A percentile compares a stretch with the other conserved stretches of the same genome.
These are phyloP conservation scores for Acacia confusa DNA, from an alignment of 306 rosid species.

Conservation along the genomic window DNA sequence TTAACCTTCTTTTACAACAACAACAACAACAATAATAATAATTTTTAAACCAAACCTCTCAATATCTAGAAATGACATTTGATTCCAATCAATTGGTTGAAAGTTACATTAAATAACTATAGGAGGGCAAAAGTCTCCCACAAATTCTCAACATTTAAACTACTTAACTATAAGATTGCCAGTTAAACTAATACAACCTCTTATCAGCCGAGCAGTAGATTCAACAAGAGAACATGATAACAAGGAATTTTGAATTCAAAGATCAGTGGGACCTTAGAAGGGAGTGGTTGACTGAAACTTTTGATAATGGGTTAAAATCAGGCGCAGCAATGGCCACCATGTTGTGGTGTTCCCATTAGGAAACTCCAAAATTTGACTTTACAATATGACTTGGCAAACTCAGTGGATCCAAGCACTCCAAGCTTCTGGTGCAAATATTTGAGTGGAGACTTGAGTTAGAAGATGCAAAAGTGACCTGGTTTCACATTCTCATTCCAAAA, in stretches of 20 bases:
- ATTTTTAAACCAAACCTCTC: no score
- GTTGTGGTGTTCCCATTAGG: constrained; percentile 16
- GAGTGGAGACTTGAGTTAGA: constrained; percentile 15
- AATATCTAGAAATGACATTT: neutral
- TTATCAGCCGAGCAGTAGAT: neutral
- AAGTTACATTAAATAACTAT: no score
- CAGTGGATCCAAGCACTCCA: constrained; percentile 25
- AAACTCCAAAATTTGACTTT: constrained; percentile 26
- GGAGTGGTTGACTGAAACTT: constrained; percentile 51
- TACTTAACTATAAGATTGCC: neutral
- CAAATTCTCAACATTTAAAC: neutral
- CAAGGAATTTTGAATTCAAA: no score
- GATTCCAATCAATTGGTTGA: neutral
- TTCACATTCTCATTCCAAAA: constrained; percentile 45
- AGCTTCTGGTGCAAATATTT: constrained; percentile 23
- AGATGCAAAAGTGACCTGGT: neutral
- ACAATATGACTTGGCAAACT: constrained; percentile 8
- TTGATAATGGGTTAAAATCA: constrained; percentile 34
- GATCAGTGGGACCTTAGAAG: constrained; percentile 48
- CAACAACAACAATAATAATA: no score
- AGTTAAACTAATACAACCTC: neutral
- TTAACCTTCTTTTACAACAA: no score
- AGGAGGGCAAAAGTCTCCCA: neutral
- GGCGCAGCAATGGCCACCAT: constrained; percentile 38
- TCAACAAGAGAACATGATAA: neutral